Percentiles rank a stretch among this genome's conserved stretches.
Evolutionary conservation across 352 stramenopile species (phyloP).

Genomic region (Phytophthora cryptogea): DNA sequence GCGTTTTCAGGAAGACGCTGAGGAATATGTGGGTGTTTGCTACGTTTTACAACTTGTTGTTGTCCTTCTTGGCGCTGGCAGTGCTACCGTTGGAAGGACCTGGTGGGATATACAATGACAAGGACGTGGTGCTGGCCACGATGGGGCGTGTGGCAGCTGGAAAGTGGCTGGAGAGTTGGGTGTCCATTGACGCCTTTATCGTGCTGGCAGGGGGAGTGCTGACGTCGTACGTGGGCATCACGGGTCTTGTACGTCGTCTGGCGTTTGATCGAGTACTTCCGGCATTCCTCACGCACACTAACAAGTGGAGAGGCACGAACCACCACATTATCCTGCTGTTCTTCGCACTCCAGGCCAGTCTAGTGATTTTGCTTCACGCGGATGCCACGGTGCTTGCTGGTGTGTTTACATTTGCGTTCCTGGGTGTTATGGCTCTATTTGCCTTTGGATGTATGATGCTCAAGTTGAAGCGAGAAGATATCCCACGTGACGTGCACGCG

Average conservation of each 20-base stretch:
- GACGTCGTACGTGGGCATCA: constrained; percentile 92
- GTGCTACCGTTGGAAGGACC: constrained; percentile 73
- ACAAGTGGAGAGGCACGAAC: constrained; percentile 82
- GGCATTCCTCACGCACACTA: constrained; percentile 59
- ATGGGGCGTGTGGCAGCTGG: constrained; percentile 65
- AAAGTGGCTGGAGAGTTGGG: constrained; percentile 68
- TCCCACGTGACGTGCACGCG: constrained; percentile 86
- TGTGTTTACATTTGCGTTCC: constrained; percentile 93
- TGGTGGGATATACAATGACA: constrained; percentile 67
- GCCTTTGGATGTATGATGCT: constrained; percentile 91
- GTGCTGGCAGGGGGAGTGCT: constrained; percentile 87
- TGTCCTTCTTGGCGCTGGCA: constrained; percentile 82
- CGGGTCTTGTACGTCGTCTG: constrained; percentile 78
- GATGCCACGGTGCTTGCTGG: constrained; percentile 85
- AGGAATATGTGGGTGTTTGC: constrained; percentile 89
- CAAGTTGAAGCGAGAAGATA: constrained; percentile 91
- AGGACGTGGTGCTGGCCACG: constrained; percentile 74
- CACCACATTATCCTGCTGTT: constrained; percentile 87
- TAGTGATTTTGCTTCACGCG: constrained; percentile 80
- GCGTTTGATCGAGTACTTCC: constrained; percentile 76
- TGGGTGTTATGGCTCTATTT: constrained; percentile 92
- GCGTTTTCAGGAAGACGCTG: constrained; percentile 82
- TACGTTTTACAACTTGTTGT: constrained; percentile 86
- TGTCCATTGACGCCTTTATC: constrained; percentile 89
- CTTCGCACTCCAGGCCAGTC: constrained; percentile 67